Evolutionary conservation across 176 grass and related monocot genomes (phyloP), one percentile per base, ranked within the genome.

Genomic region (Hordeum vulgare): DNA sequence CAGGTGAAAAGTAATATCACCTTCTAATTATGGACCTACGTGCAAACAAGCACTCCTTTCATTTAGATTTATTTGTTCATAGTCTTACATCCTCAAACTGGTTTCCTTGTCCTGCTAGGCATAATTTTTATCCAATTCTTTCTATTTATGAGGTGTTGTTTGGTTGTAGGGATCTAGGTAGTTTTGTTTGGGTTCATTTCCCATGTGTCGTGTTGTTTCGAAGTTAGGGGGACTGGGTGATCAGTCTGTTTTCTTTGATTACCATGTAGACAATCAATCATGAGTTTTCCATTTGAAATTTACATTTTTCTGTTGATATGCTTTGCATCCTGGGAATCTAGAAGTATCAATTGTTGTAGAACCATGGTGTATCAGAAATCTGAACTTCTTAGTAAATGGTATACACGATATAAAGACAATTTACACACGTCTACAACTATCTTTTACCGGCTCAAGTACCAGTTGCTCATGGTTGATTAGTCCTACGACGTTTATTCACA

Each of bases 1-100:
- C 93, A n/a, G 87, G 91, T 40, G 85, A 94, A 94, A 88, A 92
- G 91, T 86, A 92, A 84, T 78, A 93, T 78, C 86, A 90, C 87
- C 59, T 91, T 97, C 78, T 93, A 91, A 81, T 62, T 80, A 81
- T 71, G 77, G 78, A 61, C 71, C 78, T 75, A 67, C 71, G 81
- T 62, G 75, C 71, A 78, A 78, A 83, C 33, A 82, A 7, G 11
- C 24, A n/a, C 66, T 82, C 20, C 0, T 31, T 33, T 71, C 15
- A 13, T 60, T 68, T 86, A 79, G 86, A 77, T 90, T 91, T 82
- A 65, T 85, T 83, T 97, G 91, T 97, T 86, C 85, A 87, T 92
- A 87, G 76, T 80, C 80, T 89, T 84, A 87, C 90, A 89, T 81
- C 71, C 79, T 77, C 66, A 45, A 45, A 83, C 58, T 80, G 45